Base-by-base conservation (phyloP, 1,284 basidiomycete species). In the Coniophora puteana region DNA sequence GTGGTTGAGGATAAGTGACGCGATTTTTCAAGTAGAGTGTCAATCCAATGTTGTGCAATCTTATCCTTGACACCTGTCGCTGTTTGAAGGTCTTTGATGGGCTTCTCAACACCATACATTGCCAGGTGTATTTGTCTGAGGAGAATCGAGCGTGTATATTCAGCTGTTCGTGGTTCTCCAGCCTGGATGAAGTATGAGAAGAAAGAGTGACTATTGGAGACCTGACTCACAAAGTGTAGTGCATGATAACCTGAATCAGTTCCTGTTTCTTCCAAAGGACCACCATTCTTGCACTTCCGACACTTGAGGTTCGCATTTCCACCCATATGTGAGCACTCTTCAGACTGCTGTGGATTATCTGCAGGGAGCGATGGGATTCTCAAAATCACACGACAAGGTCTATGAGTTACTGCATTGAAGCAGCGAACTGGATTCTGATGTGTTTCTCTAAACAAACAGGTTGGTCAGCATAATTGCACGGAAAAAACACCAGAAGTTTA, bases 301-400 rank as follows among this genome's bases (percentile, higher is more conserved):
- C 63, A 65, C 33, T 59, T 57, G 31, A 48, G 44, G n/a, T 65
- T 65, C 2, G 51, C 47, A 0, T 41, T 46, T 0, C 63, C 40
- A 0, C 61, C 55, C n/a, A 36, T 47, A 3, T 64, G 60, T 27
- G 58, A 58, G 23, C 57, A 63, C 12, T 49, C 42, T 32, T 67
- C 56, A 0, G 57, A 55, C 32, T 66, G 65, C 63, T 65, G 64
- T 0, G 60, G 63, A 41, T 67, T 67, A 36, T 67, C 54, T 2
- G 61, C 61, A 1, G 55, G 39, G 2, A 55, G 31, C 18, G 62
- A 52, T 0, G 61, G n/a, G n/a, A n/a, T n/a, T n/a, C n/a, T n/a
- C n/a, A n/a, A n/a, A n/a, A n/a, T n/a, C n/a, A n/a, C n/a, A n/a
- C n/a, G n/a, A n/a, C n/a, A n/a, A n/a, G n/a, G n/a, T n/a, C n/a